These are phyloP conservation scores for Phytopythium ostracodes DNA, from an alignment of 352 stramenopile species.

Conservation along the genomic window DNA sequence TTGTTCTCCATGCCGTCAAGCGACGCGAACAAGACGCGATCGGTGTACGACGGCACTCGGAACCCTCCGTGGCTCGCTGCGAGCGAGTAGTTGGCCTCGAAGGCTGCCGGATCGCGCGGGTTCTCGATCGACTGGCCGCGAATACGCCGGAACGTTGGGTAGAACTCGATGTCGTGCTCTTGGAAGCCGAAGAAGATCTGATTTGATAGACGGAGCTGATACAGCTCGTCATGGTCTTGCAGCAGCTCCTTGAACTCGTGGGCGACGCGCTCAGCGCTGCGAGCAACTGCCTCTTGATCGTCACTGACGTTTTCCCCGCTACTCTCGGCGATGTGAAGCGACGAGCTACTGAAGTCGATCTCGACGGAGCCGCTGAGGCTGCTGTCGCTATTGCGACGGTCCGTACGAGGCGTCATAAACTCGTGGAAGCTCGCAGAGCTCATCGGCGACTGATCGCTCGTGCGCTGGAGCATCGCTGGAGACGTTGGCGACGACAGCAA, in stretches of 20 bases:
- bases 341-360: neutral
- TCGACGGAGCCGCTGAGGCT: conserved; percentile 7
- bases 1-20: conserved; percentile 50
- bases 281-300: conserved; percentile 7
- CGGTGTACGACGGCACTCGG: conserved; percentile 87
- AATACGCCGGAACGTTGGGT: conserved; percentile 75
- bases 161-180: conserved; percentile 67
- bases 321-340: neutral
- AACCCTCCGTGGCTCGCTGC: conserved; percentile 48
- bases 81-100: conserved; percentile 65
- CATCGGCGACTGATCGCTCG: conserved; percentile 21
- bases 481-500: conserved; percentile 23
- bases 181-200: conserved; percentile 79
- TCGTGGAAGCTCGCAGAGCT: conserved; percentile 34
- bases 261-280: neutral
- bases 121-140: conserved; percentile 39
- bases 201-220: conserved; percentile 47
- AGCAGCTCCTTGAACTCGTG: conserved; percentile 33
- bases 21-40: conserved; percentile 83
- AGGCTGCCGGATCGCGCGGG: conserved; percentile 22
- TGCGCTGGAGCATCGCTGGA: conserved; percentile 21
- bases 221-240: conserved; percentile 72
- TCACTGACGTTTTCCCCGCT: neutral
- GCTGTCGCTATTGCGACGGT: conserved; percentile 21
- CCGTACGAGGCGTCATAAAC: conserved; percentile 43